Conservation (phyloP, 2,329 filamentous ascomycete genomes). For the Raffaelea deltoideospora region DNA sequence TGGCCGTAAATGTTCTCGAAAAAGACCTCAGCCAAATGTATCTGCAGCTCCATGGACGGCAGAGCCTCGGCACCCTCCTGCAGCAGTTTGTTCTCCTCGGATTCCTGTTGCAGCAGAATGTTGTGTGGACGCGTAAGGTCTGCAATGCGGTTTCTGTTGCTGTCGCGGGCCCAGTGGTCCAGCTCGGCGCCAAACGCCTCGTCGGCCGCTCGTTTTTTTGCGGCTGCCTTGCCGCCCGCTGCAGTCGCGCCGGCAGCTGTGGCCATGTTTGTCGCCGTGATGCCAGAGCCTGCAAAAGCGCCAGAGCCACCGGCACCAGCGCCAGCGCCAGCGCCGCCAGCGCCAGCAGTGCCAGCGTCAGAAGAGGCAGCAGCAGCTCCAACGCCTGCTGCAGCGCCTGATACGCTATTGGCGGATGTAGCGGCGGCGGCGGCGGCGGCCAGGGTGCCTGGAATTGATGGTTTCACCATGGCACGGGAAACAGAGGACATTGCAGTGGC, state of each 20-base stretch:
- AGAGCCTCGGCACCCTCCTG: constrained; percentile 71
- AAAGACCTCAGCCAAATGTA: constrained; percentile 86
- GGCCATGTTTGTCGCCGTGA: too few relatives aligned
- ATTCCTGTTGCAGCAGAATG: constrained; percentile 43
- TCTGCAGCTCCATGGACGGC: constrained; percentile 74
- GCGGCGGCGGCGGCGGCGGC: constrained; percentile 11
- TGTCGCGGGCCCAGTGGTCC: constrained; percentile 61
- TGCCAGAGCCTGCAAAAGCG: too few relatives aligned
- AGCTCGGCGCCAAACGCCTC: constrained; percentile 76
- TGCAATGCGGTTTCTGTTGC: constrained; percentile 32
- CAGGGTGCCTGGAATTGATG: constrained; percentile 45
- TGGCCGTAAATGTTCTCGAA: constrained; percentile 95
- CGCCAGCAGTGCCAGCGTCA: neutral
- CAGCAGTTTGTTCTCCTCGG: constrained; percentile 62
- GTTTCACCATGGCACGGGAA: constrained; percentile 72
- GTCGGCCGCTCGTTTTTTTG: constrained; percentile 70
- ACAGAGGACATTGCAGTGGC: constrained; percentile 35
- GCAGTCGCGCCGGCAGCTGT: neutral
- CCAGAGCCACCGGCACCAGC: neutral
- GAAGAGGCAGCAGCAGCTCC: too few relatives aligned
- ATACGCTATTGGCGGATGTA: too few relatives aligned
- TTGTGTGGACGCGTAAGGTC: neutral
- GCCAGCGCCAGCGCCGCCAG: neutral
- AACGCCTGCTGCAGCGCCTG: too few relatives aligned
- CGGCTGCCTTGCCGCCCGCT: constrained; percentile 29